phyloP scores from a whole-genome alignment of 371 early-diverging fungal genomes.

The Rhizomucor miehei region DNA sequence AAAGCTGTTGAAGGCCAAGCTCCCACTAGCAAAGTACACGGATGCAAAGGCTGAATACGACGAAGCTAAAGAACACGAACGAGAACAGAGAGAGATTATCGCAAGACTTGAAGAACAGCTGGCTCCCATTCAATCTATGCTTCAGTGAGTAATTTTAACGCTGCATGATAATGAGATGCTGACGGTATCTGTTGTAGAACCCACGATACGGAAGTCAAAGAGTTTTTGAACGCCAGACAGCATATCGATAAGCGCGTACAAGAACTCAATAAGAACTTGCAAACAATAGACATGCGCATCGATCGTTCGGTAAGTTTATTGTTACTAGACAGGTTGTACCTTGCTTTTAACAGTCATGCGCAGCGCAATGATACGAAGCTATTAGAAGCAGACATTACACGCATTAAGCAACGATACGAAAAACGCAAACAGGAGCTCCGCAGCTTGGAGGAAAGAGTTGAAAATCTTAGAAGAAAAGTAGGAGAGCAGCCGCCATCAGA shows the following conservation, averaged over 20 bases:
- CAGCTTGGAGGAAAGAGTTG: slow-evolving; percentile 43
- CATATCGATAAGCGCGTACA: background rate
- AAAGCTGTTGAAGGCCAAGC: slow-evolving; percentile 43
- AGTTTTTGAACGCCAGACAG: background rate
- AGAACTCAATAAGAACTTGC: slow-evolving; percentile 1
- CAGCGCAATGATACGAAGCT: slow-evolving; percentile 1
- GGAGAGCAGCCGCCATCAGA: slow-evolving; percentile 22
- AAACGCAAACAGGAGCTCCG: slow-evolving; percentile 32
- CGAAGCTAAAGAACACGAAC: slow-evolving; percentile 40
- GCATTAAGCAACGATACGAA: slow-evolving; percentile 35
- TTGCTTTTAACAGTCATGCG: too few relatives aligned
- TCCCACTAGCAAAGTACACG: slow-evolving; percentile 63
- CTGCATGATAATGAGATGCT: too few relatives aligned
- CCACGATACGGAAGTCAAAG: too few relatives aligned
- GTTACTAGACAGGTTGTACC: too few relatives aligned
- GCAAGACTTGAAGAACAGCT: slow-evolving; percentile 33
- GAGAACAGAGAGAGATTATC: slow-evolving; percentile 28
- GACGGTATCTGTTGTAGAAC: too few relatives aligned
- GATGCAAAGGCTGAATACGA: slow-evolving; percentile 59
- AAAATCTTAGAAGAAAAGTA: slow-evolving; percentile 38
- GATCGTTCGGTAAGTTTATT: slow-evolving; percentile 13
- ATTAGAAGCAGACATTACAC: slow-evolving; percentile 16
- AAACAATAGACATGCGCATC: slow-evolving; percentile 6
- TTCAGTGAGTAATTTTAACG: slow-evolving; percentile 19
- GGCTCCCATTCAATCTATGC: slow-evolving; percentile 35